Evolutionary conservation across 1,284 basidiomycete species (phyloP).

Genomic region (Boletus semigastroideus): DNA sequence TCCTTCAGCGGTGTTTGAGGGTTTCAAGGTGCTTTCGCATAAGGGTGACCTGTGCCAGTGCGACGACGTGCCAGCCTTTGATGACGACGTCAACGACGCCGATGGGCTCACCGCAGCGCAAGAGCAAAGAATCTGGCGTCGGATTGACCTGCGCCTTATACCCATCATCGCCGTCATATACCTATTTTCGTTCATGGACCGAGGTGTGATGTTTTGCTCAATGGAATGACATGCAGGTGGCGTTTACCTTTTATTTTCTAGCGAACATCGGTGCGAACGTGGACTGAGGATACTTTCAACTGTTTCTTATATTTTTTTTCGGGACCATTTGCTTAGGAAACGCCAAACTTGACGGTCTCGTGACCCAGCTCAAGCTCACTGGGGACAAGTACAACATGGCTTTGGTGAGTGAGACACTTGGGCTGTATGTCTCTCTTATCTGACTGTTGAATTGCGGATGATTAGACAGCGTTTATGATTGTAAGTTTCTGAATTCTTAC

Average conservation of each 20-base stretch:
- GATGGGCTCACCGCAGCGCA: neutral
- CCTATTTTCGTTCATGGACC: constrained; percentile 6
- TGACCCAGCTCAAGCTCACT: constrained; percentile 1
- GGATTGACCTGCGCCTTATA: constrained; percentile 3
- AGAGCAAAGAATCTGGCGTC: constrained; percentile 3
- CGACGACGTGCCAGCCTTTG: too few relatives aligned
- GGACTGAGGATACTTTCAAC: too few relatives aligned
- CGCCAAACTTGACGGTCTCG: constrained; percentile 7
- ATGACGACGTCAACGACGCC: too few relatives aligned
- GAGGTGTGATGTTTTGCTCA: neutral
- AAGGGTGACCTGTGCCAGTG: too few relatives aligned
- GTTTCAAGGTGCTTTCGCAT: too few relatives aligned
- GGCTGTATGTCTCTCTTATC: neutral
- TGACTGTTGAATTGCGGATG: neutral
- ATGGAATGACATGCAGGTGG: too few relatives aligned
- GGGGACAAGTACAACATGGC: constrained; percentile 6
- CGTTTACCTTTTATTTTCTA: neutral
- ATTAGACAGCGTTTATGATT: constrained; percentile 4
- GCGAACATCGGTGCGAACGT: constrained; percentile 5
- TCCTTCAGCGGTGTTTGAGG: too few relatives aligned
- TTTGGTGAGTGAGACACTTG: neutral
- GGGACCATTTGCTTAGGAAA: neutral
- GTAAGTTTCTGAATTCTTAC: neutral
- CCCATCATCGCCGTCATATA: constrained; percentile 7
- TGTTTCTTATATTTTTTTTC: neutral